Evolutionary conservation across 2,329 filamentous ascomycete genomes (phyloP).

Genomic region (Ceratocystis ficicola): DNA sequence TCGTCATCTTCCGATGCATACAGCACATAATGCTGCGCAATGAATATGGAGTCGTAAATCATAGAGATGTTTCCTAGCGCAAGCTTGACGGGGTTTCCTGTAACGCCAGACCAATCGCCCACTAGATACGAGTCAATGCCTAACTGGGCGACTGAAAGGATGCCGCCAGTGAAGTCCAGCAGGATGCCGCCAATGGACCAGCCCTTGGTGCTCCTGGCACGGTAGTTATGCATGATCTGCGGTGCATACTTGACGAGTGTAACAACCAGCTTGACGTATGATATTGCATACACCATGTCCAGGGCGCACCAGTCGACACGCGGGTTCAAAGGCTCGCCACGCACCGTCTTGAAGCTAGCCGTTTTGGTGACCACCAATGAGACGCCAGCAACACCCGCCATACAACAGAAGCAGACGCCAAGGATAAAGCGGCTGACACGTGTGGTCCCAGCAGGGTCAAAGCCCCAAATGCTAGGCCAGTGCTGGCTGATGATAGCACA

Average conservation of each 20-base stretch:
- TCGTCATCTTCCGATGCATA: constrained; percentile 36
- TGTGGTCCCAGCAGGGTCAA: constrained; percentile 46
- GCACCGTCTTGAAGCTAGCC: constrained; percentile 25
- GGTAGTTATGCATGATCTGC: constrained; percentile 71
- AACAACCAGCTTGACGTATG: constrained; percentile 79
- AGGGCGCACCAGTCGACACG: constrained; percentile 46
- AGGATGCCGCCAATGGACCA: constrained; percentile 81
- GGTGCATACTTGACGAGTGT: constrained; percentile 90
- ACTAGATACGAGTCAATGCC: constrained; percentile 74
- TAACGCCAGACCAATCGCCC: constrained; percentile 79
- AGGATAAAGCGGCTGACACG: constrained; percentile 50
- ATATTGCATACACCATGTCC: constrained; percentile 55
- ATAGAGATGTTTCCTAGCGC: constrained; percentile 75
- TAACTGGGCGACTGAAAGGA: constrained; percentile 71
- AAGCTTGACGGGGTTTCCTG: constrained; percentile 85
- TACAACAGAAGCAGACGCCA: constrained; percentile 56
- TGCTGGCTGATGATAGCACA: constrained; percentile 64
- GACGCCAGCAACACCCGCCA: constrained; percentile 45
- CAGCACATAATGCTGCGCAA: constrained; percentile 75
- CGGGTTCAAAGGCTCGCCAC: constrained; percentile 27
- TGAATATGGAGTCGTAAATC: constrained; percentile 74
- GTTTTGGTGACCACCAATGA: constrained; percentile 36
- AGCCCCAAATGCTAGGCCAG: constrained; percentile 68
- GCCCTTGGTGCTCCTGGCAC: constrained; percentile 70
- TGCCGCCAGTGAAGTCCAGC: constrained; percentile 68